Conservation (phyloP, 78 protist species). For the Speleostelium caveatum region DNA sequence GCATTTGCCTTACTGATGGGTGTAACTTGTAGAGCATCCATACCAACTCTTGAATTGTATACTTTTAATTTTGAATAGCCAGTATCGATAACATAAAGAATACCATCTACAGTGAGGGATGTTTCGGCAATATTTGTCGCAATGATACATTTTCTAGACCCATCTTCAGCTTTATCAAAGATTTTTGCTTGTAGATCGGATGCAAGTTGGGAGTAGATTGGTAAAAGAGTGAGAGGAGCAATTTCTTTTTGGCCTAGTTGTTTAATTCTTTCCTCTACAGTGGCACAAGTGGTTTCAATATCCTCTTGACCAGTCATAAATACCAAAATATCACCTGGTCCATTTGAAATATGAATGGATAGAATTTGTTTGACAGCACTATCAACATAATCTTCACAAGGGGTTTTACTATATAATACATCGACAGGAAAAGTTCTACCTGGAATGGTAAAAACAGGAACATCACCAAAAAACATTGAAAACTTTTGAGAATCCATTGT, state of each 20-base stretch:
- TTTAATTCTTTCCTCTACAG: slow-evolving; percentile 83
- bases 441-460: slow-evolving; percentile 94
- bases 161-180: slow-evolving; percentile 89
- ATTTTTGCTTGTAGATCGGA: slow-evolving; percentile 96
- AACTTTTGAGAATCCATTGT: slow-evolving; percentile 99
- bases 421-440: slow-evolving; percentile 99
- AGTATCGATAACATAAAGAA: slow-evolving; percentile 94
- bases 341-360: slow-evolving; percentile 81
- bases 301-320: slow-evolving; percentile 99
- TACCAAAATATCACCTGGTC: slow-evolving; percentile 98
- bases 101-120: slow-evolving; percentile 97
- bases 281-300: slow-evolving; percentile 93
- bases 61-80: slow-evolving; percentile 96
- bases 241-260: slow-evolving; percentile 33
- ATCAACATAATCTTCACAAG: slow-evolving; percentile 94
- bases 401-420: slow-evolving; percentile 81
- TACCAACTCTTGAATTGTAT: slow-evolving; percentile 94
- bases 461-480: slow-evolving; percentile 93
- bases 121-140: slow-evolving; percentile 99
- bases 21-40: slow-evolving; percentile 96
- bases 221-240: slow-evolving; percentile 90
- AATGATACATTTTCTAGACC: slow-evolving; percentile 94
- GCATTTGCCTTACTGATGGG: slow-evolving; percentile 95
- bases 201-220: slow-evolving; percentile 98
- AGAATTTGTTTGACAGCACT: slow-evolving; percentile 95